phyloP scores from a whole-genome alignment of 2,329 filamentous ascomycete genomes.

The Aureobasidium namibiae region DNA sequence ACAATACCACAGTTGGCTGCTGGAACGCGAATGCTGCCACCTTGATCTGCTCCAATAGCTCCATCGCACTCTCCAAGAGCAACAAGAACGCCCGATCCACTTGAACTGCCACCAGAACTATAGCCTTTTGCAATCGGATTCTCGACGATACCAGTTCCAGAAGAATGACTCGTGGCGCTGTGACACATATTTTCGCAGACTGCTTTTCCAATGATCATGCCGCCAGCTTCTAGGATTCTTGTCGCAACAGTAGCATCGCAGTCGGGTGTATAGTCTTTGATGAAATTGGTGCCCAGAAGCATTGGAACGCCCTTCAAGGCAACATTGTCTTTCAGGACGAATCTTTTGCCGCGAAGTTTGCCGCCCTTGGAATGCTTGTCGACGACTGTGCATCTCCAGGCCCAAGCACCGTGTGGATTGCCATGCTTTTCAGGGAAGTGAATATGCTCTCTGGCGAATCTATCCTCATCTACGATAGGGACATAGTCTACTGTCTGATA shows the following conservation, averaged over 20 bases:
- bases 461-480: conserved; percentile 24
- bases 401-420: conserved; percentile 36
- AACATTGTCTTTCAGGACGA: conserved; percentile 43
- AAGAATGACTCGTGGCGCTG: conserved; percentile 35
- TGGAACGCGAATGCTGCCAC: conserved; percentile 20
- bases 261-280: conserved; percentile 28
- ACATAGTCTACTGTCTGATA: conserved; percentile 22
- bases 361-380: conserved; percentile 22
- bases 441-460: conserved; percentile 30
- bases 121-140: conserved; percentile 29
- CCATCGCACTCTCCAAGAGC: conserved; percentile 26
- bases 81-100: conserved; percentile 27
- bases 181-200: conserved; percentile 43
- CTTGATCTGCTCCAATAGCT: conserved; percentile 28
- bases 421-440: conserved; percentile 26
- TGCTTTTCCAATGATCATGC: conserved; percentile 35
- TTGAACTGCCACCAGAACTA: conserved; percentile 28
- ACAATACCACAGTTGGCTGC: conserved; percentile 20
- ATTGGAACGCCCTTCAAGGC: conserved; percentile 37
- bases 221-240: conserved; percentile 35
- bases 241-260: conserved; percentile 40
- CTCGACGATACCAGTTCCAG: conserved; percentile 38
- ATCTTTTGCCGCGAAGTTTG: conserved; percentile 26
- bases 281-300: conserved; percentile 32
- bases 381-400: conserved; percentile 32